Evolutionary conservation across 495 filamentous ascomycete species (phyloP).

Genomic region (Penicillium egyptiacum): DNA sequence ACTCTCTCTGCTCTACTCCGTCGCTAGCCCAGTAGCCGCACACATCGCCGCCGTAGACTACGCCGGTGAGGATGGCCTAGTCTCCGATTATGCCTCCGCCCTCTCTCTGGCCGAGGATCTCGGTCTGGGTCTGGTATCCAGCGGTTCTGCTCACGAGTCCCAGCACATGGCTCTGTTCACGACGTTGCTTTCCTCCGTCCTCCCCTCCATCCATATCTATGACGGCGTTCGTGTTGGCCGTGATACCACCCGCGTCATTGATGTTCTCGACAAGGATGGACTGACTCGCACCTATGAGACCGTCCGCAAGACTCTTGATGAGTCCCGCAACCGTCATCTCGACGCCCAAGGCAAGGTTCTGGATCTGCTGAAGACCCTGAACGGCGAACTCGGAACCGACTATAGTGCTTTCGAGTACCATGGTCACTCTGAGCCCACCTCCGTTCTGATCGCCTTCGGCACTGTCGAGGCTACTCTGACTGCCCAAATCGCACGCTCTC

Average conservation of each 20-base stretch:
- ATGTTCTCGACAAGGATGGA: slow-evolving; percentile 72
- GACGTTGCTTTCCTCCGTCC: slow-evolving; percentile 72
- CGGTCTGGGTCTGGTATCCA: slow-evolving; percentile 81
- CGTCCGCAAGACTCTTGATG: slow-evolving; percentile 59
- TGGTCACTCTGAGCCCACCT: slow-evolving; percentile 73
- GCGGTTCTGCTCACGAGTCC: slow-evolving; percentile 80
- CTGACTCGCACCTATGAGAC: slow-evolving; percentile 70
- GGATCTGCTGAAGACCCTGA: slow-evolving; percentile 76
- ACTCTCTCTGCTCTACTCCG: slow-evolving; percentile 80
- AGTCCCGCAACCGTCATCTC: slow-evolving; percentile 64
- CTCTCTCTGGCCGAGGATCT: slow-evolving; percentile 87
- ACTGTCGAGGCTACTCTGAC: slow-evolving; percentile 84
- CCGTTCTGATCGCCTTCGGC: slow-evolving; percentile 87
- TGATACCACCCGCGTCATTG: slow-evolving; percentile 83
- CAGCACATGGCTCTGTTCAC: slow-evolving; percentile 95
- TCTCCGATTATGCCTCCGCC: slow-evolving; percentile 83
- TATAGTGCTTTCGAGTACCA: slow-evolving; percentile 93
- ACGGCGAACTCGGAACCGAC: slow-evolving; percentile 88
- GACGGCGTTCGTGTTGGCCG: slow-evolving; percentile 85
- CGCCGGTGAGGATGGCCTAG: slow-evolving; percentile 65
- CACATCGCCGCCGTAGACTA: slow-evolving; percentile 96
- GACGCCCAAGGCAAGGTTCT: slow-evolving; percentile 72
- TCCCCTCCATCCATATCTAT: slow-evolving; percentile 88
- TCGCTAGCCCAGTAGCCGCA: slow-evolving; percentile 87
- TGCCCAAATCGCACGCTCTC: slow-evolving; percentile 72